These are phyloP conservation scores for Oryza australiensis DNA, from an alignment of 176 grass and related monocot species.

Conservation along the genomic window DNA sequence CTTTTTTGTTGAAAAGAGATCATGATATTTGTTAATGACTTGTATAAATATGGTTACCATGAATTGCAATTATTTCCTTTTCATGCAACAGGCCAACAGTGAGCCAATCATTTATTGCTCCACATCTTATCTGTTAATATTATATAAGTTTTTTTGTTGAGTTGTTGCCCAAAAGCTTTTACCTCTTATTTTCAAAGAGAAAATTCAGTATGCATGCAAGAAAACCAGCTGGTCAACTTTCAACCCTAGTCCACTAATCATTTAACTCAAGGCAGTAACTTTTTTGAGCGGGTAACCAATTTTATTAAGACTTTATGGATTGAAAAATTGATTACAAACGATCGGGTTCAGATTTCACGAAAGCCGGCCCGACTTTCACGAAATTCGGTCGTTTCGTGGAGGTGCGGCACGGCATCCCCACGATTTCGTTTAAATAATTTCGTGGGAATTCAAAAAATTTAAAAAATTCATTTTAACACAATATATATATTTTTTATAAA, in stretches of 20 bases:
- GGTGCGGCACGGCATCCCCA: no score
- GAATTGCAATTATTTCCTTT: slow-evolving; percentile 35
- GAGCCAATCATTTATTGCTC: slow-evolving; percentile 39
- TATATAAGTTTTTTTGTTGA: slow-evolving; percentile 19
- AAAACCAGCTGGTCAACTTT: slow-evolving; percentile 41
- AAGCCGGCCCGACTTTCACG: no score
- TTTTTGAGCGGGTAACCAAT: no score
- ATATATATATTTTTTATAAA: no score
- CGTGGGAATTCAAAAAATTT: no score
- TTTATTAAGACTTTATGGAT: no score
- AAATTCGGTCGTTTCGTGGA: no score
- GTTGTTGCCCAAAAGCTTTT: slow-evolving; percentile 36
- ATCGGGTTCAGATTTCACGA: no score
- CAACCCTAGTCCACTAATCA: slow-evolving; percentile 17
- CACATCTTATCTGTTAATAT: slow-evolving; percentile 48
- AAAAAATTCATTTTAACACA: no score
- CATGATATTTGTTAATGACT: slow-evolving; percentile 40
- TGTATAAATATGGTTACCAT: slow-evolving; percentile 36
- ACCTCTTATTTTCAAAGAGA: neutral
- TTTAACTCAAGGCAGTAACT: slow-evolving; percentile 5
- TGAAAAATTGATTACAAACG: no score
- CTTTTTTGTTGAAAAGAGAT: slow-evolving; percentile 42
- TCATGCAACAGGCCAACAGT: slow-evolving; percentile 37
- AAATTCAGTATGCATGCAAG: slow-evolving; percentile 19
- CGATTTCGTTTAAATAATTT: no score